phyloP scores from a whole-genome alignment of 148 eudicot genomes.

The Nepenthes mirabilis region DNA sequence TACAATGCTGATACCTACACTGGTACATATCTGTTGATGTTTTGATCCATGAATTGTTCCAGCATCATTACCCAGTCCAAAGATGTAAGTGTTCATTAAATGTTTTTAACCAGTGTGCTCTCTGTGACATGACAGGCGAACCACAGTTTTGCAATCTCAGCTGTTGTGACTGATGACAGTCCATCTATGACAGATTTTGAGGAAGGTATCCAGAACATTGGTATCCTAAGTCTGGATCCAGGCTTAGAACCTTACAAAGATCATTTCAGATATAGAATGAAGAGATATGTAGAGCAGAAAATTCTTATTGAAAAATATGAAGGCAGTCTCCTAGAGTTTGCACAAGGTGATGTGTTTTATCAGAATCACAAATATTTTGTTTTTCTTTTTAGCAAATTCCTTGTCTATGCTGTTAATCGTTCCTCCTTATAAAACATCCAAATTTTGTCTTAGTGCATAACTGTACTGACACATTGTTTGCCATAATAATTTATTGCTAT shows the following conservation, averaged over 20 bases:
- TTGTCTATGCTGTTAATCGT: neutral
- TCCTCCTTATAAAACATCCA: neutral
- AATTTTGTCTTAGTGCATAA: no score
- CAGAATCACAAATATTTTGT: neutral
- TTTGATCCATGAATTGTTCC: neutral
- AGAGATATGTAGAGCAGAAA: conserved; percentile 59
- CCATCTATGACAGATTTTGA: conserved; percentile 33
- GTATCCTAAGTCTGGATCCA: conserved; percentile 51
- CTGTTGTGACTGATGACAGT: conserved; percentile 44
- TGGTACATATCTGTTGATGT: no score
- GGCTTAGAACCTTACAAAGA: conserved; percentile 53
- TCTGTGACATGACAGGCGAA: conserved; percentile 27
- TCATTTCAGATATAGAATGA: conserved; percentile 62
- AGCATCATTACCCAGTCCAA: neutral
- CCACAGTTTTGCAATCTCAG: conserved; percentile 21
- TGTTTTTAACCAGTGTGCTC: conserved; percentile 1
- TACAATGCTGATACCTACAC: no score
- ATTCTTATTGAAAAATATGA: conserved; percentile 67
- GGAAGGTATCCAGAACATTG: conserved; percentile 31
- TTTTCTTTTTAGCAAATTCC: neutral
- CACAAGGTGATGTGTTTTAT: conserved; percentile 42
- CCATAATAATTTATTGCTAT: no score
- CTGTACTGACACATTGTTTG: no score
- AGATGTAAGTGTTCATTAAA: neutral
- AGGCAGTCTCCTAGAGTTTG: conserved; percentile 82